Conservation (phyloP, 1,284 basidiomycete genomes). For the Ganoderma sinense region DNA sequence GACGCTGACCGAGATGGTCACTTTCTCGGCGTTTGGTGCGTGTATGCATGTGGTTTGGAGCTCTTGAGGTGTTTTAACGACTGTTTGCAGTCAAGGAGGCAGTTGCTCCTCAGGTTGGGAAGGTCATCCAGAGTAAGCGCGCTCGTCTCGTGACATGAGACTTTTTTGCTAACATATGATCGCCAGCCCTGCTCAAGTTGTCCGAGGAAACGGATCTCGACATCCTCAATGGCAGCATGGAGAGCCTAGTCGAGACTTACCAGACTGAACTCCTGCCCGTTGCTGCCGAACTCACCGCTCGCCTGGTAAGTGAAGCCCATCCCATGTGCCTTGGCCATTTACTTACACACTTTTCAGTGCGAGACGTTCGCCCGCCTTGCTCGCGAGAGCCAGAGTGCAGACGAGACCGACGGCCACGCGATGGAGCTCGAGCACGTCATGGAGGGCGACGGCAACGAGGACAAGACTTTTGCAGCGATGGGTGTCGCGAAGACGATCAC, state of each 20-base stretch:
- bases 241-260: constrained; percentile 88
- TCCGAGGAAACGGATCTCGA: constrained; percentile 92
- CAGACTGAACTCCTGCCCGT: constrained; percentile 88
- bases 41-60: constrained; percentile 14
- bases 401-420: constrained; percentile 54
- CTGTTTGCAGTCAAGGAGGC: constrained; percentile 64
- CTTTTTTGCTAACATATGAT: background rate
- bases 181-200: constrained; percentile 78
- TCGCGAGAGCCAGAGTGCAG: constrained; percentile 66
- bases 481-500: constrained; percentile 83
- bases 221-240: constrained; percentile 83
- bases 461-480: constrained; percentile 88
- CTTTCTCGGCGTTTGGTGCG: constrained; percentile 69
- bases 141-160: background rate
- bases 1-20: constrained; percentile 82
- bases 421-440: constrained; percentile 60
- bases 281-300: constrained; percentile 81
- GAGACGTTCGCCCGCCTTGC: constrained; percentile 85
- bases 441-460: constrained; percentile 67
- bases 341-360: constrained; percentile 53
- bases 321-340: background rate
- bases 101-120: constrained; percentile 83
- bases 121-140: constrained; percentile 84
- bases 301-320: constrained; percentile 65
- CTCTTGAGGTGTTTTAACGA: background rate